These are phyloP conservation scores for Singerocomus inundabilis DNA, from an alignment of 1,284 basidiomycete species.

Conservation along the genomic window DNA sequence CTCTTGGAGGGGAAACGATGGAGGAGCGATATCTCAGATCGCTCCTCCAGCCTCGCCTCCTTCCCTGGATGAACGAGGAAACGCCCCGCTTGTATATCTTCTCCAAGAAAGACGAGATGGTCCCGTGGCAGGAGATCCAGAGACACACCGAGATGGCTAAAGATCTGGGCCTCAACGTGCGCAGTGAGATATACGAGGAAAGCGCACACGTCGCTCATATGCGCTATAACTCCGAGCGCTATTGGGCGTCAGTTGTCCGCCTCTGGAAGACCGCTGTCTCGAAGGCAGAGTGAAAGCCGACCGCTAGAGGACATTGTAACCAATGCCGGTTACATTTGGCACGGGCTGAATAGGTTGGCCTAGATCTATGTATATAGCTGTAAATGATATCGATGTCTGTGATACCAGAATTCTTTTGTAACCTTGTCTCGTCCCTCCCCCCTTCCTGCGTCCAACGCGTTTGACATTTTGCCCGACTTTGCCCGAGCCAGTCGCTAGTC, in stretches of 20 bases:
- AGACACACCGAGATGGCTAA: constrained; percentile 40
- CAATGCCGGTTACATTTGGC: too few species aligned
- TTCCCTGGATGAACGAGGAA: constrained; percentile 44
- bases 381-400: too few species aligned
- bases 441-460: too few species aligned
- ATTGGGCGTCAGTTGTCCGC: constrained; percentile 24
- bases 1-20: constrained; percentile 20
- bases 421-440: too few species aligned
- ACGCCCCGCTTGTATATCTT: constrained; percentile 56
- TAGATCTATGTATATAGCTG: too few species aligned
- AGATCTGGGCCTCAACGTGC: constrained; percentile 38
- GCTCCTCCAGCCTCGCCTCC: constrained; percentile 36
- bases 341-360: too few species aligned
- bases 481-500: too few species aligned
- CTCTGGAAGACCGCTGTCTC: constrained; percentile 25
- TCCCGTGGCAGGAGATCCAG: constrained; percentile 43
- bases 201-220: constrained; percentile 59
- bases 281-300: neutral
- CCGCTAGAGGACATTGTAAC: neutral
- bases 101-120: constrained; percentile 48
- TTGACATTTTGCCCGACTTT: too few species aligned
- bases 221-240: constrained; percentile 41
- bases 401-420: neutral
- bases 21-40: constrained; percentile 28
- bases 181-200: constrained; percentile 42